Percentiles rank a stretch among this genome's conserved stretches.
phyloP scores from a whole-genome alignment of 2,329 filamentous ascomycete species.

The Clarireedia paspali region DNA sequence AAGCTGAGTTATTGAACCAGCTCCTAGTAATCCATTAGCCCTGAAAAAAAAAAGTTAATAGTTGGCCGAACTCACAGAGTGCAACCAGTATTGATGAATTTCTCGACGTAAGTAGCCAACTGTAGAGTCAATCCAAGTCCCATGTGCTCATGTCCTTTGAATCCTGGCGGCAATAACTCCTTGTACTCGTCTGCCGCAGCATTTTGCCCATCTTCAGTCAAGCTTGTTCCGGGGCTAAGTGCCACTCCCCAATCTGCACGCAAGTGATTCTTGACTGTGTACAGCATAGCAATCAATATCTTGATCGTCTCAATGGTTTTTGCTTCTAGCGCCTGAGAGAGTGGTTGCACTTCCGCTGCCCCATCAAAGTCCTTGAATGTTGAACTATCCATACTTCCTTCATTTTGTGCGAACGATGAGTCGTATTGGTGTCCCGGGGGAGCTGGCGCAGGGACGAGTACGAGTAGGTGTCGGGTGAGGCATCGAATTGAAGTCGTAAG shows the following conservation, averaged over 20 bases:
- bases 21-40: slow-evolving; percentile 29
- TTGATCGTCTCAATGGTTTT: slow-evolving; percentile 51
- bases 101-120: slow-evolving; percentile 50
- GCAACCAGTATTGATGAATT: slow-evolving; percentile 49
- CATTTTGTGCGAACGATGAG: slow-evolving; percentile 14
- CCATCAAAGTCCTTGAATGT: slow-evolving; percentile 7
- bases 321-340: slow-evolving; percentile 25
- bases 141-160: slow-evolving; percentile 48
- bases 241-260: slow-evolving; percentile 53
- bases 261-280: slow-evolving; percentile 56
- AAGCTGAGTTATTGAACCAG: slow-evolving; percentile 54
- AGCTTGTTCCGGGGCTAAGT: slow-evolving; percentile 21
- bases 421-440: slow-evolving; percentile 14
- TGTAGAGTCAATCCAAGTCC: slow-evolving; percentile 54
- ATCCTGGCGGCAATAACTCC: slow-evolving; percentile 39
- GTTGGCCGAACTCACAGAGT: slow-evolving; percentile 28
- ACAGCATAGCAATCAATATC: slow-evolving; percentile 52
- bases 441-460: slow-evolving; percentile 27
- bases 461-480: slow-evolving; percentile 47
- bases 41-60: neutral
- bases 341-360: neutral
- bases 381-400: slow-evolving; percentile 6
- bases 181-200: slow-evolving; percentile 39
- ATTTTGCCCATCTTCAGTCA: slow-evolving; percentile 27
- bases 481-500: slow-evolving; percentile 53